Evolutionary conservation across 257 asterid species (phyloP).

Genomic region (Salvia miltiorrhiza): DNA sequence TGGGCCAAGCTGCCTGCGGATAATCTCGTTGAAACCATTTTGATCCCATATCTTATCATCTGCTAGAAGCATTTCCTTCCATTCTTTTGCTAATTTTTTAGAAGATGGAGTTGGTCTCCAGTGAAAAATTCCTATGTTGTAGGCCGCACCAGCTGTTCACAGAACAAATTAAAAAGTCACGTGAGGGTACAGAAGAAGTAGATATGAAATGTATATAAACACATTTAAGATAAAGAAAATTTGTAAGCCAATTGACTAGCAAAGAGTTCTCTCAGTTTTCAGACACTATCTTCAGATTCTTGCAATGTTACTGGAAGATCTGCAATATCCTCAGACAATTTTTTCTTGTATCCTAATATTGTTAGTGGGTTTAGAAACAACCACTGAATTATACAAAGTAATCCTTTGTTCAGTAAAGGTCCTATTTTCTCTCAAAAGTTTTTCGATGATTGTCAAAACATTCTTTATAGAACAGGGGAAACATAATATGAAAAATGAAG

Average conservation of each 20-base stretch:
- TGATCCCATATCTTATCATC: conserved; percentile 97
- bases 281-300: neutral
- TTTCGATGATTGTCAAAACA: neutral
- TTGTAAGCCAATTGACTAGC: conserved; percentile 1
- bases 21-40: conserved; percentile 84
- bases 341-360: neutral
- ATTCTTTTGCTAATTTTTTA: conserved; percentile 78
- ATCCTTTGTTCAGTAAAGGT: neutral
- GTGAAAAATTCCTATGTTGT: conserved; percentile 94
- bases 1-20: conserved; percentile 89
- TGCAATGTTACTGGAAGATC: neutral
- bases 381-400: neutral
- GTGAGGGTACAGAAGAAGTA: neutral
- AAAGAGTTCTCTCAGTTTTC: neutral
- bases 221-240: neutral
- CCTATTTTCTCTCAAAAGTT: conserved; percentile 4
- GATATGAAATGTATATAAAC: conserved; percentile 14
- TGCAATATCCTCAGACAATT: neutral
- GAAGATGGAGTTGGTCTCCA: conserved; percentile 93
- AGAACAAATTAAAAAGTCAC: conserved; percentile 3
- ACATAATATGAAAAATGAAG: conserved; percentile 12
- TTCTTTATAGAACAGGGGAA: neutral
- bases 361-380: neutral
- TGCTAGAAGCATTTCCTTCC: conserved; percentile 83
- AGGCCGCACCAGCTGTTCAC: conserved; percentile 75